Conservation (phyloP, 768 basidiomycete genomes). For the Crassisporium funariophilum region DNA sequence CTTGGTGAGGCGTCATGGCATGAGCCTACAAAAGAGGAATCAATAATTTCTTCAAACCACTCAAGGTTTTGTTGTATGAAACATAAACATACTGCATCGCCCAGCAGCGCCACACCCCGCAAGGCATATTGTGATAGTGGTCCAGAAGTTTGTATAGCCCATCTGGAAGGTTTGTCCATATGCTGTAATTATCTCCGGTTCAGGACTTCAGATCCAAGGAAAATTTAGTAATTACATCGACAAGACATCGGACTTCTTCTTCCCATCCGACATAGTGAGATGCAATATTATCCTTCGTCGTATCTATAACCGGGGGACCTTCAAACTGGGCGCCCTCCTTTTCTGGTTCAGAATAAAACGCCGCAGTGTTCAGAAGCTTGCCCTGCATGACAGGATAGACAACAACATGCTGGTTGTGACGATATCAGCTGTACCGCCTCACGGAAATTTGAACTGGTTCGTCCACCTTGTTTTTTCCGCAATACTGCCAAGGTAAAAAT, state of each 20-base stretch:
- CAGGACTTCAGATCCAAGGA: neutral
- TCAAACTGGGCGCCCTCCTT: conserved; percentile 30
- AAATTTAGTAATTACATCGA: conserved; percentile 37
- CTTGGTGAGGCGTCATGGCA: conserved; percentile 48
- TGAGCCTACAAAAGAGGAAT: conserved; percentile 40
- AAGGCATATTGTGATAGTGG: conserved; percentile 38
- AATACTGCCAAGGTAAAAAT: conserved; percentile 22
- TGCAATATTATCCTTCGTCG: conserved; percentile 39
- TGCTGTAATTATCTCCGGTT: conserved; percentile 22
- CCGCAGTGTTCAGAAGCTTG: conserved; percentile 31
- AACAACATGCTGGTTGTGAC: conserved; percentile 27
- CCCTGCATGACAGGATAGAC: conserved; percentile 37
- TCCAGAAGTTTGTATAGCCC: conserved; percentile 42
- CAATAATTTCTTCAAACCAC: conserved; percentile 1
- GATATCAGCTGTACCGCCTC: neutral
- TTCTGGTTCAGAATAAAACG: conserved; percentile 28
- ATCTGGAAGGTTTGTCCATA: conserved; percentile 36
- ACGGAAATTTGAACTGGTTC: neutral
- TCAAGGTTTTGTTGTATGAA: neutral
- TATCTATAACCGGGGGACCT: conserved; percentile 39
- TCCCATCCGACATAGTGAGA: conserved; percentile 45
- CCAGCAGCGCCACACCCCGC: conserved; percentile 42
- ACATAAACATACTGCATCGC: conserved; percentile 42
- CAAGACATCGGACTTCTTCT: conserved; percentile 42
- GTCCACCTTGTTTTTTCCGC: conserved; percentile 33